Percentiles rank a stretch among this genome's conserved stretches.
phyloP scores from a whole-genome alignment of 192 early-diverging fungal genomes.

The Haplosporangium gracile region DNA sequence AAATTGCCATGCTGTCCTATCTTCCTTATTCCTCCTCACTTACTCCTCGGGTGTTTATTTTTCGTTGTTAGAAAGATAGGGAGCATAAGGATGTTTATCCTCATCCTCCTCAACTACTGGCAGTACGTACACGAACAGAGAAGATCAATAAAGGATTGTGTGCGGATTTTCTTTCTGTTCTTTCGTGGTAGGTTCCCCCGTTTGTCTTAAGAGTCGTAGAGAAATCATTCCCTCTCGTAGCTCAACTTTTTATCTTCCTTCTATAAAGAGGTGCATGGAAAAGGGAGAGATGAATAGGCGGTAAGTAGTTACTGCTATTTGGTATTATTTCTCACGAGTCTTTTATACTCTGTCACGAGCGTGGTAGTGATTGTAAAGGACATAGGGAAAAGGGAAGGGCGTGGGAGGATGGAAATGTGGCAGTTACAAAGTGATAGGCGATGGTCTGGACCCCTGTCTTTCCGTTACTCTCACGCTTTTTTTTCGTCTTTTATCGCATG shows the following conservation, averaged over 20 bases:
- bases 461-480: not conserved
- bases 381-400: not conserved
- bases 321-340: not conserved
- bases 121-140: no score
- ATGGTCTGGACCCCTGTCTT: not conserved
- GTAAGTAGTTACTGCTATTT: not conserved
- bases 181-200: not conserved
- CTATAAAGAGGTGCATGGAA: not conserved
- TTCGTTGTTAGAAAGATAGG: no score
- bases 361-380: not conserved
- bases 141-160: no score
- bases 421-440: not conserved
- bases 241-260: not conserved
- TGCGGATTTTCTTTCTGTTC: not conserved
- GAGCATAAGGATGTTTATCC: no score
- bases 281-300: not conserved
- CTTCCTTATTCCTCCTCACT: no score
- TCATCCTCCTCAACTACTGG: no score
- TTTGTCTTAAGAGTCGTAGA: not conserved
- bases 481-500: not conserved
- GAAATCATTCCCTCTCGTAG: not conserved
- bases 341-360: not conserved
- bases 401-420: not conserved
- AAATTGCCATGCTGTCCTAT: no score
- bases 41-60: no score